phyloP scores from a whole-genome alignment of 2,329 filamentous ascomycete genomes.

The Tolypocladium ophioglossoides region DNA sequence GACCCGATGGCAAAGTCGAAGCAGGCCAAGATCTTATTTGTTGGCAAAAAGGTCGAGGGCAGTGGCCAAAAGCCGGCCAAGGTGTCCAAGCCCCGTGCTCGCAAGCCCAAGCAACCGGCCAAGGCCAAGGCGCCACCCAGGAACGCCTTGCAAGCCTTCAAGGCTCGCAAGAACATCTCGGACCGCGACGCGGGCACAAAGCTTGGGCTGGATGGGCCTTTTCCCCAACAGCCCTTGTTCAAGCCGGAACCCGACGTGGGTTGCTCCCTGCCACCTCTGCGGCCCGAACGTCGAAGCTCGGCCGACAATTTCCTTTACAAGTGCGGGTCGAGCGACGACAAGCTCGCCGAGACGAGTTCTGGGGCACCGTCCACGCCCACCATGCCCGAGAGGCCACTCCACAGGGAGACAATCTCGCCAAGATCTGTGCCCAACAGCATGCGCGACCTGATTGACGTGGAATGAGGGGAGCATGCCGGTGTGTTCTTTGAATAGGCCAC shows the following conservation, averaged over 20 bases:
- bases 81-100: constrained; percentile 17
- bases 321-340: constrained; percentile 5
- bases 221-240: background rate
- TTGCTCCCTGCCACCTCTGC: constrained; percentile 12
- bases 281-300: constrained; percentile 9
- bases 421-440: constrained; percentile 29
- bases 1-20: constrained; percentile 28
- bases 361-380: constrained; percentile 11
- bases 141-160: constrained; percentile 31
- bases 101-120: constrained; percentile 21
- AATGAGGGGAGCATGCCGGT: background rate
- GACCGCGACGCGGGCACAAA: constrained; percentile 13
- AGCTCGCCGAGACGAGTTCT: constrained; percentile 2
- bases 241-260: background rate
- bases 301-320: constrained; percentile 9
- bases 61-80: constrained; percentile 10
- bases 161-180: constrained; percentile 27
- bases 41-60: constrained; percentile 7
- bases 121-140: constrained; percentile 27
- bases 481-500: background rate
- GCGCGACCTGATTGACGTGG: constrained; percentile 9
- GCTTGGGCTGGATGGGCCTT: constrained; percentile 2
- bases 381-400: background rate
- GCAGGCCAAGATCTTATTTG: constrained; percentile 41
- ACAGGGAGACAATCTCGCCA: constrained; percentile 30